These are phyloP conservation scores for Darksidea phi DNA, from an alignment of 495 filamentous ascomycete species.

Conservation along the genomic window DNA sequence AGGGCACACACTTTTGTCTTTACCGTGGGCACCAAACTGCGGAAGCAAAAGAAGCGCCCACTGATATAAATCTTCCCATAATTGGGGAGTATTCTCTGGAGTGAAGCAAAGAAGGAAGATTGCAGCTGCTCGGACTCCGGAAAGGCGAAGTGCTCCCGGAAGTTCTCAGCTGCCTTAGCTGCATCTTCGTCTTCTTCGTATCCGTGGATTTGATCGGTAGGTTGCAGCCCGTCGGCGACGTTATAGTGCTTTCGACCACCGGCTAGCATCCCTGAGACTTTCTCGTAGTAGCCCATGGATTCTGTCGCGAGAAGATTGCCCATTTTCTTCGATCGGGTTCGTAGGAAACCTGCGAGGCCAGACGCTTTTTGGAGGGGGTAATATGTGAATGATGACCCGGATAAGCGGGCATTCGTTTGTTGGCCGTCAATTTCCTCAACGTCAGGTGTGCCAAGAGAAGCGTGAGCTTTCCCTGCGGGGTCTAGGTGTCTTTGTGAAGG, in stretches of 20 bases:
- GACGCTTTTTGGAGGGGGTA: constrained; percentile 86
- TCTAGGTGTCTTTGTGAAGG: constrained; percentile 8
- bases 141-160: constrained; percentile 85
- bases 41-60: constrained; percentile 87
- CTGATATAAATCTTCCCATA: constrained; percentile 98
- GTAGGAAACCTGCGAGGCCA: constrained; percentile 79
- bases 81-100: constrained; percentile 83
- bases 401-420: constrained; percentile 31
- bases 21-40: constrained; percentile 84
- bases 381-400: constrained; percentile 55
- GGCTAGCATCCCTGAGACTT: constrained; percentile 96
- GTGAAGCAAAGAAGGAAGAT: constrained; percentile 84
- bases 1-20: constrained; percentile 64
- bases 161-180: constrained; percentile 61
- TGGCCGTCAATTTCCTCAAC: constrained; percentile 20
- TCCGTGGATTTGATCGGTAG: constrained; percentile 62
- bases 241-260: constrained; percentile 88
- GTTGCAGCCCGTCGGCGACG: constrained; percentile 65
- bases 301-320: constrained; percentile 83
- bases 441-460: constrained; percentile 24
- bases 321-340: constrained; percentile 73
- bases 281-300: constrained; percentile 96
- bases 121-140: constrained; percentile 80
- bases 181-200: constrained; percentile 63
- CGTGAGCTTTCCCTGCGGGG: constrained; percentile 4